Evolutionary conservation across 306 rosid species (phyloP), one percentile per base, ranked within the genome.

Genomic region (Alnus glutinosa): DNA sequence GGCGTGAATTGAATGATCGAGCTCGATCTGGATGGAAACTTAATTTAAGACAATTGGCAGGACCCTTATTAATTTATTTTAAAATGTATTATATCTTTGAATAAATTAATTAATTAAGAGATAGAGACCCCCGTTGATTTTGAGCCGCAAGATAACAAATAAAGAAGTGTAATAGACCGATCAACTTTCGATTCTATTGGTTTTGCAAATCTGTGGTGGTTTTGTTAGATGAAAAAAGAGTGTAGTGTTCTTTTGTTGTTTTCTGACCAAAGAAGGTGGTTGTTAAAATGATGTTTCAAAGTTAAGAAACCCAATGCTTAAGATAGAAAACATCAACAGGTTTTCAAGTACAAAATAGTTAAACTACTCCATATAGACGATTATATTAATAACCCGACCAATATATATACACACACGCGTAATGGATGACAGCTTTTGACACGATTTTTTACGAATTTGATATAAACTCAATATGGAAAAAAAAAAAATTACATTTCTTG

Each of bases 271-370:
- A 86, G 78, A 50, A 50, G 79, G 77, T 74, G 76, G 80, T 82
- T 74, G 85, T 77, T 82, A 76, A 83, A 75, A 77, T 68, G 44
- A 77, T 82, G 86, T 78, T 86, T 86, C 69, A 74, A 86, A 82
- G 82, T 77, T 79, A 82, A 82, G 89, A 73, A 86, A 86, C 68
- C 72, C 80, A 34, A 82, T 61, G 80, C 77, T 77, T 61, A 37
- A 63, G 75, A 23, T 49, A 55, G 34, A 32, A 74, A 13, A 49
- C 32, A 51, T 71, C 72, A 71, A 48, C 30, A 55, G 10, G 59
- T 79, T 61, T 54, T 34, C 37, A 23, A 23, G 28, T 23, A 23
- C 28, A 23, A 23, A 23, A 23, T 23, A n/a, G 28, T 23, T 23
- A 23, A 23, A 23, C 28, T 23, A 23, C 28, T 23, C 28, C 28